Evolutionary conservation across 2,329 filamentous ascomycete species (phyloP).

Genomic region (Ascochyta clinopodiicola): DNA sequence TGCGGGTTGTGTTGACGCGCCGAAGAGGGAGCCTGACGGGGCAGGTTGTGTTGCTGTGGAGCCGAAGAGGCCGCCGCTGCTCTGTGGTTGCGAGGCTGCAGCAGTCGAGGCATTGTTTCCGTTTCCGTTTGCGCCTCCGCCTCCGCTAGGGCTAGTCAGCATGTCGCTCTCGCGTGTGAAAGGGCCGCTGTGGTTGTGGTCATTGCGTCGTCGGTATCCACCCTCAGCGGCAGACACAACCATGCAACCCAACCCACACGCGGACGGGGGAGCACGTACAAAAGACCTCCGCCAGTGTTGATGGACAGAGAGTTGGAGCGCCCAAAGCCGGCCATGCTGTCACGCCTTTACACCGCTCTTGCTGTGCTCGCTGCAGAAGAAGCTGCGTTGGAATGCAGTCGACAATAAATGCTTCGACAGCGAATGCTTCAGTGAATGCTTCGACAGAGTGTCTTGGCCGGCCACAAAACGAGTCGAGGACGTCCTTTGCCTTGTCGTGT

Average conservation of each 20-base stretch:
- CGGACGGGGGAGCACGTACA: conserved; percentile 47
- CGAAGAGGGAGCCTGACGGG: conserved; percentile 36
- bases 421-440: too few relatives aligned
- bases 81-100: conserved; percentile 29
- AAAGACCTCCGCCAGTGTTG: conserved; percentile 60
- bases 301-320: conserved; percentile 60
- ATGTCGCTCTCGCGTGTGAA: conserved; percentile 2
- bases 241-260: neutral
- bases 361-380: neutral
- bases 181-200: conserved; percentile 7
- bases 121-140: conserved; percentile 14
- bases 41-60: conserved; percentile 34
- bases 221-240: neutral
- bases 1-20: conserved; percentile 18
- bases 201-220: conserved; percentile 14
- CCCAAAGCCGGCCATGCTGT: conserved; percentile 52
- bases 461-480: neutral
- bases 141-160: conserved; percentile 26
- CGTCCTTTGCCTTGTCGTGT: neutral
- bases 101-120: conserved; percentile 37
- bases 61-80: conserved; percentile 46
- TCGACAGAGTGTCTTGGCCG: neutral
- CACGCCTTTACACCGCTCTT: neutral
- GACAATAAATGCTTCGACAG: neutral
- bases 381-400: neutral